Base-by-base conservation (phyloP, 345 rosid genomes). In the Erodium maritimum region DNA sequence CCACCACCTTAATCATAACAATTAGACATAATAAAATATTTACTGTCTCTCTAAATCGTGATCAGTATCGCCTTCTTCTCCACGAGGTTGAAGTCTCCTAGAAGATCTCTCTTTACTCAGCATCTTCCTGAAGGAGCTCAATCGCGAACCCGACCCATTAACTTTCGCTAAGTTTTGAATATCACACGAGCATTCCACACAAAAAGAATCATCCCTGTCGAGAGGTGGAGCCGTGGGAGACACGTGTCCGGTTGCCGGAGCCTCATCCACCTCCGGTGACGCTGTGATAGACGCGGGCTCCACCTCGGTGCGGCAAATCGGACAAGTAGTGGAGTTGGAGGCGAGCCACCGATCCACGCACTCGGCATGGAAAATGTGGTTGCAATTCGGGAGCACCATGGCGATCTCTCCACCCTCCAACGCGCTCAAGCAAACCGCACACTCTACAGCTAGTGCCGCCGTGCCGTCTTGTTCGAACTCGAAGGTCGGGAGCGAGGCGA, bases 281-380 rank as follows among this genome's bases (percentile, higher is more conserved):
- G 73, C 82, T 1, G 88, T 82, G 61, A 61, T 70, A 57, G 57
- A 63, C 71, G 67, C 6, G 13, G 95, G 95, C 80, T 77, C 77
- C 12, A 78, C 97, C 69, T 82, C 93, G 1, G 80, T 64, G 3
- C 97, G 80, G 71, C 97, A 90, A 57, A 87, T 63, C 0, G 97
- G 97, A 60, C 97, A 87, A 12, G 46, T 37, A 0, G 82, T 85
- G 16, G 94, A 70, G 16, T 55, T 80, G 6, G 80, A 69, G 50
- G 70, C 42, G 29, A 90, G 57, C 97, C 95, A 90, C 55, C 63
- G 71, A 61, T 90, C 89, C 9, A 90, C 71, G 60, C 97, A 90
- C 42, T 67, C 74, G 0, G 71, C 81, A 29, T 87, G 95, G 61
- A 90, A 90, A n/a, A 68, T 67, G 65, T 87, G 97, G 51, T 76